Evolutionary conservation across 257 asterid species (phyloP).

Genomic region (Solanum pinnatisectum): DNA sequence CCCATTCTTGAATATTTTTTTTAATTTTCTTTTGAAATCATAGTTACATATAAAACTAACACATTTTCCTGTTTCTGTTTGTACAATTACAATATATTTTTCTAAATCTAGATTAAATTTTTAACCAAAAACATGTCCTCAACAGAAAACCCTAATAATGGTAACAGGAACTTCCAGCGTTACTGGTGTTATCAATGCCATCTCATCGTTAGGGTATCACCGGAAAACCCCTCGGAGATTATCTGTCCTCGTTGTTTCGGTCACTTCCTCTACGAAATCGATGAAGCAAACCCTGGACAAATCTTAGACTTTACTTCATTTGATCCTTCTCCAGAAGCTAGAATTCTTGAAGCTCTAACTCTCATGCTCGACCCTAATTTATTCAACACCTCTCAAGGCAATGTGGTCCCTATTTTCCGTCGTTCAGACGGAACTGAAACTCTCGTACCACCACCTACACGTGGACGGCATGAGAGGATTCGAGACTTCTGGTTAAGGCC

Average conservation of each 20-base stretch:
- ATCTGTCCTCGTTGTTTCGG: conserved; percentile 66
- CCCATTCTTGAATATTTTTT: neutral
- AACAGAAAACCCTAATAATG: conserved; percentile 1
- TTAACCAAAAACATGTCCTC: neutral
- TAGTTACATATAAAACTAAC: neutral
- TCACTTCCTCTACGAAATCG: conserved; percentile 47
- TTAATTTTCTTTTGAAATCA: neutral
- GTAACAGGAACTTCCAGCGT: conserved; percentile 26
- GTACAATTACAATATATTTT: neutral
- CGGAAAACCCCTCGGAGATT: conserved; percentile 23
- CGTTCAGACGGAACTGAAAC: neutral
- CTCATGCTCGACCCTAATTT: conserved; percentile 40
- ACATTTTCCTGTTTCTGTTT: neutral
- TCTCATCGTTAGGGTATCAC: conserved; percentile 37
- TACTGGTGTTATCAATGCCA: conserved; percentile 93
- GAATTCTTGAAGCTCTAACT: conserved; percentile 57
- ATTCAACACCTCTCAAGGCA: neutral
- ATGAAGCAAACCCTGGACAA: conserved; percentile 29
- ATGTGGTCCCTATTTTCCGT: conserved; percentile 13
- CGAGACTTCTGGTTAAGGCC: conserved; percentile 17
- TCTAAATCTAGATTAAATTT: no score
- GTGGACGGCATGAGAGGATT: conserved; percentile 9
- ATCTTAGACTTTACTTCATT: conserved; percentile 44
- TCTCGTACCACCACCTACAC: neutral
- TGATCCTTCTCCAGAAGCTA: conserved; percentile 75